phyloP scores from a whole-genome alignment of 805 yeast genomes.

The Barnettozyma sp. region DNA sequence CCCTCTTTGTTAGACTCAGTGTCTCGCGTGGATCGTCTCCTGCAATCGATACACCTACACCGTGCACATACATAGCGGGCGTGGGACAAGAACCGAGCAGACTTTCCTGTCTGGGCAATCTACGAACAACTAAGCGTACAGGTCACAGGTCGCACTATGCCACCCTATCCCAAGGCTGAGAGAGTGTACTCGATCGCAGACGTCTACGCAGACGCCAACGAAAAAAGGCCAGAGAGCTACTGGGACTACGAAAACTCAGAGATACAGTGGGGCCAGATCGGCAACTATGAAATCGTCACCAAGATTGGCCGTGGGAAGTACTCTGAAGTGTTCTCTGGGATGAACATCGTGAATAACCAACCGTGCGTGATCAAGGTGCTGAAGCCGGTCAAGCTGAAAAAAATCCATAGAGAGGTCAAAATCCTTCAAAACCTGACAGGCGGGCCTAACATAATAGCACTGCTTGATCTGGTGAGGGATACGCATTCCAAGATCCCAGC shows the following conservation, averaged over 20 bases:
- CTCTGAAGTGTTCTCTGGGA: slow-evolving; percentile 90
- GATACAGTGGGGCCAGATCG: slow-evolving; percentile 55
- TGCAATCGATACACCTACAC: too few species aligned
- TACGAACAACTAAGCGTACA: not conserved
- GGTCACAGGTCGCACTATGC: not conserved
- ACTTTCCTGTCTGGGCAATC: not conserved
- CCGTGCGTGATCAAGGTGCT: slow-evolving; percentile 81
- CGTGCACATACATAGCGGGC: too few species aligned
- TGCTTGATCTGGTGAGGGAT: slow-evolving; percentile 78
- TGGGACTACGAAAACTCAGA: slow-evolving; percentile 79
- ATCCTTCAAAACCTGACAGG: slow-evolving; percentile 79
- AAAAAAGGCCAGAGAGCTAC: slow-evolving; percentile 58
- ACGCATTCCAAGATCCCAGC: slow-evolving; percentile 79
- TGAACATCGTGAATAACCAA: slow-evolving; percentile 54
- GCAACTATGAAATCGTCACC: slow-evolving; percentile 65
- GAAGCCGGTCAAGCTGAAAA: slow-evolving; percentile 89
- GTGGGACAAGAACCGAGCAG: not conserved
- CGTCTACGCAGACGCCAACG: slow-evolving; percentile 73
- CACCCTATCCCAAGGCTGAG: slow-evolving; percentile 22
- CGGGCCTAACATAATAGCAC: slow-evolving; percentile 73
- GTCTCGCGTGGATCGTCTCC: too few species aligned
- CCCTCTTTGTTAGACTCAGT: too few species aligned
- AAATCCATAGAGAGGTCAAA: slow-evolving; percentile 83
- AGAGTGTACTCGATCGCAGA: slow-evolving; percentile 41
- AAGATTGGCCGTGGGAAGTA: slow-evolving; percentile 92